Conservation (phyloP, 2,329 filamentous ascomycete species). For the Macroventuria anomochaeta region DNA sequence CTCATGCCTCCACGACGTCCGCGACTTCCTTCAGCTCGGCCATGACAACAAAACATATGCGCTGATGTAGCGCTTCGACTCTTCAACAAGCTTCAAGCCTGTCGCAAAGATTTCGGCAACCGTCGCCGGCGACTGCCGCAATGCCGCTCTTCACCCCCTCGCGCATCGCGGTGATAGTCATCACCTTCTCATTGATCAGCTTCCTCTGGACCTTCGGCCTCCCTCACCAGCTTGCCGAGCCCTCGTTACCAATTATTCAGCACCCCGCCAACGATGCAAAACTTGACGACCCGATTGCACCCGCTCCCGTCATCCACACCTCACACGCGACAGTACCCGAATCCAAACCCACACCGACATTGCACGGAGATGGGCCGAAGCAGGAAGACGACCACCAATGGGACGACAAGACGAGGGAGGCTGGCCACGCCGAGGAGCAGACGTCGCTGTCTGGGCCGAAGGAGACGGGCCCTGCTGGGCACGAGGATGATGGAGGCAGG, state of each 20-base stretch:
- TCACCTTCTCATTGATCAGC: slow-evolving; percentile 37
- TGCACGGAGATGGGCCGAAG: slow-evolving; percentile 10
- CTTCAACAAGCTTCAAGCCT: not conserved
- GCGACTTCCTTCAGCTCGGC: not conserved
- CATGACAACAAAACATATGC: not conserved
- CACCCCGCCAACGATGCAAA: slow-evolving; percentile 31
- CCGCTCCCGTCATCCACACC: slow-evolving; percentile 23
- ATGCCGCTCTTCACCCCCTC: slow-evolving; percentile 45
- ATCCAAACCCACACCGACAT: not conserved
- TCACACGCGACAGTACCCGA: slow-evolving; percentile 11
- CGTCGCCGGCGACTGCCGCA: slow-evolving; percentile 13
- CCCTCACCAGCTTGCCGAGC: slow-evolving; percentile 27
- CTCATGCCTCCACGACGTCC: slow-evolving; percentile 1
- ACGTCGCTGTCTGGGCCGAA: slow-evolving; percentile 9
- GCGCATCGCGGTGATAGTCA: slow-evolving; percentile 36
- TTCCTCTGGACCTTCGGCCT: slow-evolving; percentile 44
- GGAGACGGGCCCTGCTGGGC: slow-evolving; percentile 18
- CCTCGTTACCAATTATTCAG: slow-evolving; percentile 31
- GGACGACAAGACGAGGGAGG: slow-evolving; percentile 20
- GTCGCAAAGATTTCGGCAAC: not conserved
- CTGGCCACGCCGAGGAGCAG: not conserved
- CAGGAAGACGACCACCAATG: slow-evolving; percentile 22
- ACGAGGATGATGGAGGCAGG: slow-evolving; percentile 30
- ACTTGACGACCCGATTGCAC: slow-evolving; percentile 29
- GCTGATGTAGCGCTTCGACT: slow-evolving; percentile 7